Evolutionary conservation across 257 asterid species (phyloP).

Genomic region (Eucommia ulmoides): DNA sequence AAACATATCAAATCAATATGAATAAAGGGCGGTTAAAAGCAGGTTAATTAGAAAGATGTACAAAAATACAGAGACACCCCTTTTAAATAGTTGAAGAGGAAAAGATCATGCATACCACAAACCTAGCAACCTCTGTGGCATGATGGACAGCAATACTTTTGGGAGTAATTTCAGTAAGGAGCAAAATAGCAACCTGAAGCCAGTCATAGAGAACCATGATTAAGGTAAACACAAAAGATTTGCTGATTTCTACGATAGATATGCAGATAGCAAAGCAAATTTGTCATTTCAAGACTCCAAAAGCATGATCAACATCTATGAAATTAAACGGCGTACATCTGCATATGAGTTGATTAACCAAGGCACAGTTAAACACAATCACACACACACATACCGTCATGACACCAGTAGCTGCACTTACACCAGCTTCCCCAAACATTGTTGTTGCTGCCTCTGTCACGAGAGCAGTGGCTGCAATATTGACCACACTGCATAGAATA

Average conservation of each 20-base stretch:
- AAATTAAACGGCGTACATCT: too few relatives aligned
- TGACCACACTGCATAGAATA: constrained; percentile 78
- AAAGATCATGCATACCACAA: constrained; percentile 74
- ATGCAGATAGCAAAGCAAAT: too few relatives aligned
- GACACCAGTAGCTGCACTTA: constrained; percentile 93
- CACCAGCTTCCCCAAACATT: constrained; percentile 94
- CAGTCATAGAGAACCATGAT: constrained; percentile 9
- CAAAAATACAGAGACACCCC: too few relatives aligned
- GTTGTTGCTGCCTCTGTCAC: constrained; percentile 97
- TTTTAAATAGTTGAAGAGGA: too few relatives aligned
- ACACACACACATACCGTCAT: constrained; percentile 84
- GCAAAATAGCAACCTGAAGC: constrained; percentile 80
- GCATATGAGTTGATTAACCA: too few relatives aligned
- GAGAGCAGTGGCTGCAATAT: constrained; percentile 92
- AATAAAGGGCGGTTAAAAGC: too few relatives aligned
- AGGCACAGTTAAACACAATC: too few relatives aligned
- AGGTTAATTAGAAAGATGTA: too few relatives aligned
- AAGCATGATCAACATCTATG: too few relatives aligned
- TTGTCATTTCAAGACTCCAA: too few relatives aligned
- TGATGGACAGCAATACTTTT: constrained; percentile 98
- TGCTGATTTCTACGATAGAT: too few relatives aligned
- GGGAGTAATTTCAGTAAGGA: constrained; percentile 97
- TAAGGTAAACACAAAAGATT: too few relatives aligned
- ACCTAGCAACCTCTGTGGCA: constrained; percentile 89
- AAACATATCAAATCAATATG: constrained; percentile 19